These are phyloP conservation scores for Plasmopara viticola DNA, from an alignment of 352 stramenopile species.

Conservation along the genomic window DNA sequence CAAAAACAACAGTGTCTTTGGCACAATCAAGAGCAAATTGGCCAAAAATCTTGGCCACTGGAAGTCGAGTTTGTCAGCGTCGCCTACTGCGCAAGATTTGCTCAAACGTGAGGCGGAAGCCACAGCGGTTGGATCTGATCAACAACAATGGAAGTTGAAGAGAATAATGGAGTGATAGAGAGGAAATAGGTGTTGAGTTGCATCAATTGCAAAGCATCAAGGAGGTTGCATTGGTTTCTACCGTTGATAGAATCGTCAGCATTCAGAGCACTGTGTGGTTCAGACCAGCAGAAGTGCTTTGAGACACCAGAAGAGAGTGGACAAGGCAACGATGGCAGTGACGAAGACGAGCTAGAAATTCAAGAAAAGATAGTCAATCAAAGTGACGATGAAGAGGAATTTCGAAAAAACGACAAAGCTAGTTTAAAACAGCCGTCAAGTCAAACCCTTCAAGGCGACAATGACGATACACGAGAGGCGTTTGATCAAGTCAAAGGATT, in stretches of 20 bases:
- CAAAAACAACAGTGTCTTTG: conserved; percentile 53
- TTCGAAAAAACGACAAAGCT: not conserved
- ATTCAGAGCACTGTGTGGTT: conserved; percentile 3
- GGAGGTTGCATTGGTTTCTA: conserved; percentile 1
- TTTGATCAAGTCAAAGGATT: no score
- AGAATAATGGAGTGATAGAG: conserved; percentile 8
- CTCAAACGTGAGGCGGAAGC: conserved; percentile 16
- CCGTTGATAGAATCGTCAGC: not conserved
- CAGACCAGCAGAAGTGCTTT: conserved; percentile 4
- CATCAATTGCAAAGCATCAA: conserved; percentile 2
- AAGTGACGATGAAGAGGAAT: not conserved
- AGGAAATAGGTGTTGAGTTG: conserved; percentile 3
- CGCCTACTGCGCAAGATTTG: conserved; percentile 33
- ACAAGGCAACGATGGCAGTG: conserved; percentile 4
- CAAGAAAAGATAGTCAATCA: conserved; percentile 7
- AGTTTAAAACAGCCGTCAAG: no score
- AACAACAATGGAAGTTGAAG: conserved; percentile 17
- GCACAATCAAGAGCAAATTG: conserved; percentile 64
- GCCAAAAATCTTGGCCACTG: conserved; percentile 42
- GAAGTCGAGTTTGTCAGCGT: conserved; percentile 23
- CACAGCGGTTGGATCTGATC: not conserved
- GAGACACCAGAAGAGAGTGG: conserved; percentile 7
- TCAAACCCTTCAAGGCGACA: no score
- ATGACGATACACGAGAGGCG: no score
- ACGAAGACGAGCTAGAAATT: conserved; percentile 7